A percentile compares a stretch with the other conserved stretches of the same genome.
phyloP scores from a whole-genome alignment of 441 rosid species.

The Metrosideros polymorpha region DNA sequence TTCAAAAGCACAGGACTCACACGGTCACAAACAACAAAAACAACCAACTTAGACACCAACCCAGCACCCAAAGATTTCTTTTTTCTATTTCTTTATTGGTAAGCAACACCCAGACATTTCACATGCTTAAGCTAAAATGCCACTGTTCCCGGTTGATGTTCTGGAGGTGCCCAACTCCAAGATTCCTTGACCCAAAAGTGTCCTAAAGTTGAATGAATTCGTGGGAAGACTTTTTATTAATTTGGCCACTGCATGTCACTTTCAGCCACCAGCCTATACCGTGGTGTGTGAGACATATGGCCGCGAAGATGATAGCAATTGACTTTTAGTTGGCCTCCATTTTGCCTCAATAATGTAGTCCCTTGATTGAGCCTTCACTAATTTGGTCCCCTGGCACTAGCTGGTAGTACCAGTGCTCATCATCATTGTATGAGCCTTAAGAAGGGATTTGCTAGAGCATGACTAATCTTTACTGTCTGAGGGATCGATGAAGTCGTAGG shows the following conservation, averaged over 20 bases:
- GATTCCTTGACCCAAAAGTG: conserved; percentile 1
- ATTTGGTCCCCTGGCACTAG: neutral
- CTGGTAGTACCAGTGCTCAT: neutral
- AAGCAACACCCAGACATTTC: neutral
- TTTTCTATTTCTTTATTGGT: neutral
- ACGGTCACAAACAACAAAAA: neutral
- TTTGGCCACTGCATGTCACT: neutral
- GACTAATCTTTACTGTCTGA: neutral
- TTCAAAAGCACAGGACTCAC: neutral
- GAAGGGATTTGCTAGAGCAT: neutral
- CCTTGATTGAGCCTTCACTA: neutral
- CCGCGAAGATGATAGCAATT: neutral
- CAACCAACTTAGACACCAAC: neutral
- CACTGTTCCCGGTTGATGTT: neutral
- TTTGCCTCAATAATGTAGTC: neutral
- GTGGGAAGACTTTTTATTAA: neutral
- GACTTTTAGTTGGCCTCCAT: neutral
- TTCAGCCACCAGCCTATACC: neutral
- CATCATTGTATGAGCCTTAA: neutral
- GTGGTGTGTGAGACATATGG: neutral
- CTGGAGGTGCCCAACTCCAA: neutral
- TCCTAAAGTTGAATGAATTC: neutral
- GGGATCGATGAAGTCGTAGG: neutral
- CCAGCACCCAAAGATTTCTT: neutral
- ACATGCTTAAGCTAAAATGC: neutral